Percentiles rank a stretch among this genome's conserved stretches.
Evolutionary conservation across 192 early-diverging fungal species (phyloP).

Genomic region (Entomortierella beljakovae): DNA sequence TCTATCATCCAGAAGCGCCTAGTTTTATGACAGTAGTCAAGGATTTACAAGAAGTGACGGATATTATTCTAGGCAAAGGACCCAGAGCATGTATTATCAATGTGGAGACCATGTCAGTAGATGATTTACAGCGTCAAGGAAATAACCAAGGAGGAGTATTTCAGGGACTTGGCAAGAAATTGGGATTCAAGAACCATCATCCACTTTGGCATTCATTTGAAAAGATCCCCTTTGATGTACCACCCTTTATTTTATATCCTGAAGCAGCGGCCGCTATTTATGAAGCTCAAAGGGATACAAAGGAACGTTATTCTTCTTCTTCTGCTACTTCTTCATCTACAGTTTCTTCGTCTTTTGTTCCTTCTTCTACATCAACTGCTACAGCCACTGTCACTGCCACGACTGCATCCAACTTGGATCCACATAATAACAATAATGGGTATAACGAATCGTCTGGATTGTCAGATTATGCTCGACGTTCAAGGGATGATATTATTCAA

Average conservation of each 20-base stretch:
- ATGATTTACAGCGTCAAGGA: constrained; percentile 30
- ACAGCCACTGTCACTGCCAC: too few relatives aligned
- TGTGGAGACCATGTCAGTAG: constrained; percentile 42
- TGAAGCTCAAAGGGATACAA: constrained; percentile 2
- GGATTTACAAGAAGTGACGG: constrained; percentile 32
- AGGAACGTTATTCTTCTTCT: constrained; percentile 11
- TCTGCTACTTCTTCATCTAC: neutral
- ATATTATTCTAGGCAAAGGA: constrained; percentile 45
- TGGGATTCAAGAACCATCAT: constrained; percentile 18
- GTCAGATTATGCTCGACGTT: constrained; percentile 1
- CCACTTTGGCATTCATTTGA: constrained; percentile 50
- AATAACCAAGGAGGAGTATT: constrained; percentile 1
- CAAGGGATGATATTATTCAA: constrained; percentile 34
- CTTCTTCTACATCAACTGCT: neutral
- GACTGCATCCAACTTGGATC: too few relatives aligned
- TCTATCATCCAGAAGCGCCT: constrained; percentile 51
- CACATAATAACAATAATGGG: neutral
- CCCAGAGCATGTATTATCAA: constrained; percentile 42
- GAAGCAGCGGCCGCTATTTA: constrained; percentile 28
- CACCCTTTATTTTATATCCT: constrained; percentile 38
- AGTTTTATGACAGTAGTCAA: constrained; percentile 55
- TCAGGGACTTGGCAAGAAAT: constrained; percentile 21
- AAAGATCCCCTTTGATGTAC: constrained; percentile 53
- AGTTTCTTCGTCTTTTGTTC: neutral
- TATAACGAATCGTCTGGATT: too few relatives aligned